phyloP scores from a whole-genome alignment of 1,284 basidiomycete species.

The Irpex sp. region DNA sequence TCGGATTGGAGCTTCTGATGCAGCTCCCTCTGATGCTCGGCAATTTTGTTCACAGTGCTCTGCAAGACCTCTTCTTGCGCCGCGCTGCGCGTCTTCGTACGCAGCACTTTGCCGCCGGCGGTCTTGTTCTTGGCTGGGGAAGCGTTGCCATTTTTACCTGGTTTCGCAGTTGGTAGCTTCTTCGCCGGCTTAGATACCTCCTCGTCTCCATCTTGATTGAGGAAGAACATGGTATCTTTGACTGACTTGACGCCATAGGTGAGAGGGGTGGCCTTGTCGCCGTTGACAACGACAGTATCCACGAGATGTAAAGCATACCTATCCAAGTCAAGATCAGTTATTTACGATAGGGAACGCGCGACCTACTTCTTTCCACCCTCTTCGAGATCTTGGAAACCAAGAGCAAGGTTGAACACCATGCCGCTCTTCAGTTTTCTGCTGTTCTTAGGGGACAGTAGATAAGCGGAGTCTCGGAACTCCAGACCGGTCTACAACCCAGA shows the following conservation, averaged over 20 bases:
- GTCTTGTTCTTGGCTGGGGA: conserved; percentile 68
- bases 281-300: conserved; percentile 82
- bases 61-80: conserved; percentile 76
- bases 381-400: conserved; percentile 86
- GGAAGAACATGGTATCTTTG: conserved; percentile 88
- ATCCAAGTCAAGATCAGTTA: not conserved
- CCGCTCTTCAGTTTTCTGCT: conserved; percentile 63
- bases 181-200: conserved; percentile 43
- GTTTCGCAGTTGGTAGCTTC: conserved; percentile 48
- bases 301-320: conserved; percentile 89
- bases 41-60: conserved; percentile 66
- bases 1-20: conserved; percentile 77
- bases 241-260: conserved; percentile 81
- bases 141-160: conserved; percentile 42
- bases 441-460: conserved; percentile 82
- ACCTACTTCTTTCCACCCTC: conserved; percentile 71
- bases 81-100: conserved; percentile 78
- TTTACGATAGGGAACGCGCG: not conserved
- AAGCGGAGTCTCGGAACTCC: conserved; percentile 90
- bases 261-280: conserved; percentile 64
- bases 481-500: conserved; percentile 69
- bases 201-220: conserved; percentile 51
- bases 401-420: conserved; percentile 82
- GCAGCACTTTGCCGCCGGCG: conserved; percentile 75
- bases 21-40: conserved; percentile 85